Conservation (phyloP, 2,329 filamentous ascomycete species). For the Fusarium sp. region DNA sequence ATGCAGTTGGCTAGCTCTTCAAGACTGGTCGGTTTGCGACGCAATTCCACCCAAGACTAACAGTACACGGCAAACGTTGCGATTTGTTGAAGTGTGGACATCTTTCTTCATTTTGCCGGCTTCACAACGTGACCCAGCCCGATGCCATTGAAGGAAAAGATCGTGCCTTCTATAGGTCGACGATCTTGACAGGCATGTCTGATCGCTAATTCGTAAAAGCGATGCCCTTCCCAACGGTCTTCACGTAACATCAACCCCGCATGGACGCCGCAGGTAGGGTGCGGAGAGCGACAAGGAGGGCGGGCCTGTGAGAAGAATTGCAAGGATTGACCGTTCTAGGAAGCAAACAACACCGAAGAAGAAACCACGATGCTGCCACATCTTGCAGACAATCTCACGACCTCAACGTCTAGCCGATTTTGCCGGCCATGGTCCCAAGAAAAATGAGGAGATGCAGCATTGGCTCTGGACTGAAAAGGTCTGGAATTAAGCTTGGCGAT, state of each 20-base stretch:
- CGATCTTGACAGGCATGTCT: neutral
- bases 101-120: neutral
- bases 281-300: neutral
- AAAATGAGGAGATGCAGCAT: accelerated
- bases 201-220: neutral
- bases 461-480: neutral
- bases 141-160: neutral
- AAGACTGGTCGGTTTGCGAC: neutral
- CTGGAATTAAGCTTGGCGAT: neutral
- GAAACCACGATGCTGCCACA: accelerated
- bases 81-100: neutral
- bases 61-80: neutral
- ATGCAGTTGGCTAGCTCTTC: neutral
- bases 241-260: neutral
- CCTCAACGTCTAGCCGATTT: too few relatives aligned
- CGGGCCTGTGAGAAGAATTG: neutral
- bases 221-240: neutral
- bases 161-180: neutral
- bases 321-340: neutral
- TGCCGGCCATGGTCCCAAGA: accelerated
- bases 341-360: neutral
- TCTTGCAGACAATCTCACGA: neutral
- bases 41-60: neutral
- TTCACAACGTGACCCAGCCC: neutral
- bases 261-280: neutral